Evolutionary conservation across 306 rosid species (phyloP).

Genomic region (Citrullus amarus): DNA sequence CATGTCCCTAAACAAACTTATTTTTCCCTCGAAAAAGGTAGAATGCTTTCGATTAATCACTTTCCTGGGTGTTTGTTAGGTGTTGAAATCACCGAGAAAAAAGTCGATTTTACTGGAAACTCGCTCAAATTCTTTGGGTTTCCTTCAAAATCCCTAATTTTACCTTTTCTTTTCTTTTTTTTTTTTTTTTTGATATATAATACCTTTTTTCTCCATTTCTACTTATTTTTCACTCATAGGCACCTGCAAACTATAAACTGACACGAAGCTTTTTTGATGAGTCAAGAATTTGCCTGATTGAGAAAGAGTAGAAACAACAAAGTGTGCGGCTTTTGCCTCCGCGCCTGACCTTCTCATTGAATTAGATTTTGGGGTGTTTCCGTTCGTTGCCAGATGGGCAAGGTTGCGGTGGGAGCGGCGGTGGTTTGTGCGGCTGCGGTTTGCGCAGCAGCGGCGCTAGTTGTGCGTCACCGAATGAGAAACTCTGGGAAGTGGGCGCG

Average conservation of each 20-base stretch:
- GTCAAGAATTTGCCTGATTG: background rate
- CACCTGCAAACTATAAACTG: background rate
- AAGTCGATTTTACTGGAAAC: background rate
- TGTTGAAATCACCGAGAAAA: constrained; percentile 4
- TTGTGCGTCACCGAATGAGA: constrained; percentile 41
- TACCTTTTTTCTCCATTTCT: background rate
- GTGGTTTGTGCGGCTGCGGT: constrained; percentile 43
- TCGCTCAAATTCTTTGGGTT: constrained; percentile 5
- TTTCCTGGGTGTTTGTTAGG: background rate
- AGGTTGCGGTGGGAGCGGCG: constrained; percentile 43
- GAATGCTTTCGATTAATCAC: background rate
- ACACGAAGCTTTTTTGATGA: background rate
- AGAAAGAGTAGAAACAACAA: background rate
- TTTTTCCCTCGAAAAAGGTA: background rate
- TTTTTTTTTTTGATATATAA: background rate
- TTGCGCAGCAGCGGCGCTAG: constrained; percentile 35
- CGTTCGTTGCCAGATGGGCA: constrained; percentile 27
- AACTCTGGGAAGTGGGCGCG: constrained; percentile 37
- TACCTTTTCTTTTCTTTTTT: no score
- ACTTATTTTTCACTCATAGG: background rate
- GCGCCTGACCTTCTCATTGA: background rate
- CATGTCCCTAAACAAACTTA: background rate
- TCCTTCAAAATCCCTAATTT: background rate
- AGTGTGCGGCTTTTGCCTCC: background rate
- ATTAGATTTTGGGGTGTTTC: background rate